phyloP scores from a whole-genome alignment of 202 grass and related monocot species.

The Eragrostis tef region DNA sequence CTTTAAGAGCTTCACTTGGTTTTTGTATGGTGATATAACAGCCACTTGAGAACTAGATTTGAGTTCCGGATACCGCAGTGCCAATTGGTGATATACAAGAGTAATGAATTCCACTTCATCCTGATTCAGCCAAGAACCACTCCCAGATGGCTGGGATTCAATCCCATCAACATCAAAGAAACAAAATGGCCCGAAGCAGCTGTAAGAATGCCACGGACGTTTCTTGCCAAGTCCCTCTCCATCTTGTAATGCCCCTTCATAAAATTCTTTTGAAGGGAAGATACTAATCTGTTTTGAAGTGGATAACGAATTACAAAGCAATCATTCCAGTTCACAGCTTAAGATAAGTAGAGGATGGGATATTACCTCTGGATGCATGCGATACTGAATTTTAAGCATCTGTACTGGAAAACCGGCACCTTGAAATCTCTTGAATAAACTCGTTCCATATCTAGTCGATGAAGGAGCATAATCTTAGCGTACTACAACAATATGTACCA shows the following conservation, averaged over 20 bases:
- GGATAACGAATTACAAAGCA: slow-evolving; percentile 31
- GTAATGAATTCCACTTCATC: slow-evolving; percentile 88
- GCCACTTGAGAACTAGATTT: slow-evolving; percentile 75
- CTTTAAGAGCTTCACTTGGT: slow-evolving; percentile 79
- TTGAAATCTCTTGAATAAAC: slow-evolving; percentile 98
- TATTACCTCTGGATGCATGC: slow-evolving; percentile 94
- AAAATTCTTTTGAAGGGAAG: slow-evolving; percentile 99
- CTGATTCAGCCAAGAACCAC: slow-evolving; percentile 89
- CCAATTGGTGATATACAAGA: slow-evolving; percentile 78
- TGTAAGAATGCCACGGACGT: slow-evolving; percentile 73
- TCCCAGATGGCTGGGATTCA: slow-evolving; percentile 76
- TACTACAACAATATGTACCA: slow-evolving; percentile 21
- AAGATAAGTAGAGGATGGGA: slow-evolving; percentile 19
- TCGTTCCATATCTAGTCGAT: slow-evolving; percentile 74
- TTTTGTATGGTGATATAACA: slow-evolving; percentile 82
- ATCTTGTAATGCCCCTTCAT: slow-evolving; percentile 80
- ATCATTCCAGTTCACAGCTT: slow-evolving; percentile 12
- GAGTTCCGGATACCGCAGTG: slow-evolving; percentile 64
- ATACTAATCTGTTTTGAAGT: slow-evolving; percentile 77
- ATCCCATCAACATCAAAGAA: slow-evolving; percentile 90
- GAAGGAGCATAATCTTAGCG: slow-evolving; percentile 31
- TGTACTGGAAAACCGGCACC: slow-evolving; percentile 91
- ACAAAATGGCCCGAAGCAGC: slow-evolving; percentile 88
- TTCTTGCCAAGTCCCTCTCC: slow-evolving; percentile 69
- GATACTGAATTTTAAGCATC: slow-evolving; percentile 97